Evolutionary conservation across 1,284 basidiomycete genomes (phyloP).

Genomic region (Ceratobasidium sp.): DNA sequence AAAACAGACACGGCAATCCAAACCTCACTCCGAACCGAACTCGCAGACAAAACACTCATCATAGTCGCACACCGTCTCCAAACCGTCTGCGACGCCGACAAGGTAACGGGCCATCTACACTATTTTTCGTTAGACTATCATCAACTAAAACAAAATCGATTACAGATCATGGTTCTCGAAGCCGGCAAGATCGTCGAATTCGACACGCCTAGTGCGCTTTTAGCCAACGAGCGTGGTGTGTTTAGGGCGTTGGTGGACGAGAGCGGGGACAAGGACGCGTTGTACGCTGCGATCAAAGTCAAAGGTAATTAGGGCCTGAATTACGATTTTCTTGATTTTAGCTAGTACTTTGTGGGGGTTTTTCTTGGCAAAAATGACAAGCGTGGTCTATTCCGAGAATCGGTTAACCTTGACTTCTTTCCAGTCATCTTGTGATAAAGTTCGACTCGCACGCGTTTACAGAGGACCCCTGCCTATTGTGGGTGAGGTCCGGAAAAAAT

Average conservation of each 20-base stretch:
- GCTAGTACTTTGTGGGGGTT: too few relatives aligned
- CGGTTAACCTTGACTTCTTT: too few relatives aligned
- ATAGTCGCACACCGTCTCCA: conserved; percentile 79
- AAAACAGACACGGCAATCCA: conserved; percentile 67
- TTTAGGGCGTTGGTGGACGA: conserved; percentile 61
- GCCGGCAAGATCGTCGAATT: conserved; percentile 57
- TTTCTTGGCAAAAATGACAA: too few relatives aligned
- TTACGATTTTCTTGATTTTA: too few relatives aligned
- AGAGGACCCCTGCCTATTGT: conserved; percentile 6
- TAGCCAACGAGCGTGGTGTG: conserved; percentile 58
- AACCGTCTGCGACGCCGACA: conserved; percentile 78
- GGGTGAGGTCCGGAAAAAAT: background rate
- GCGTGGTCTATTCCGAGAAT: too few relatives aligned
- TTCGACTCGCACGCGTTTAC: too few relatives aligned
- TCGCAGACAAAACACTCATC: conserved; percentile 72
- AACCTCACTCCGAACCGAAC: conserved; percentile 67
- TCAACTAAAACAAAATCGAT: background rate
- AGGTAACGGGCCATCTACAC: conserved; percentile 48
- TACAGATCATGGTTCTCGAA: conserved; percentile 51
- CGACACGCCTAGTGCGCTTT: conserved; percentile 58
- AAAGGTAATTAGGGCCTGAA: too few relatives aligned
- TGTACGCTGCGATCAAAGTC: conserved; percentile 57
- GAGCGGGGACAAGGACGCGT: conserved; percentile 58
- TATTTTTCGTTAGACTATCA: too few relatives aligned
- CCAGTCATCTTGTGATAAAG: too few relatives aligned